Base-by-base conservation (phyloP, 2,329 filamentous ascomycete species). In the Calonectria pteridis region DNA sequence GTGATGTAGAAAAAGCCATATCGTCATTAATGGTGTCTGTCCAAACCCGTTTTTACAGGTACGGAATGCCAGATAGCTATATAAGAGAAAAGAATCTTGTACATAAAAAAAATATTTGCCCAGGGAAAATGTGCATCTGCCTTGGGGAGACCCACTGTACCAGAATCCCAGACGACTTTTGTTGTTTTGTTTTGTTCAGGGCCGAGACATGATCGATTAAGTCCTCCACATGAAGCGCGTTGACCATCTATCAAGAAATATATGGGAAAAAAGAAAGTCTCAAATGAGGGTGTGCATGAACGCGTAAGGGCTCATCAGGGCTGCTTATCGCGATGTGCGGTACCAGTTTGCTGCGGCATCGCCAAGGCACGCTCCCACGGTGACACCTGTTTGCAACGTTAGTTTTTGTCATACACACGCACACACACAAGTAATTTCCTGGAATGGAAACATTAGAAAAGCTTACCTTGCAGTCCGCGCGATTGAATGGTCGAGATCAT, bases 361-460 rank as follows among this genome's bases (percentile, higher is more conserved):
- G 28, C 77, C 77, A 6, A 79, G 77, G 70, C 77, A 79, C 40
- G 75, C 76, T 20, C 80, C 80, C 31, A 81, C 80, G 28, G 80
- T 81, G 28, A 82, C 80, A 53, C 55, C 67, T 69, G 10, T 31
- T 20, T n/a, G 9, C 31, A 4, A 40, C 7, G 53, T 69, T n/a
- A 69, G 67, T 18, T 53, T 53, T 51, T 16, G 46, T 23, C 31
- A 16, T 6, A 37, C 29, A 29, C 16, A 5, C 5, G n/a, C 35
- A 37, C 35, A 37, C 13, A 16, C 35, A 37, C 14, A 37, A 35
- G 18, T 0, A n/a, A 43, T 7, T 7, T n/a, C 7, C 7, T 18
- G 2, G 2, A 43, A 43, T 43, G 18, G 18, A 10, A 43, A n/a
- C 40, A 43, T 43, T 43, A 18, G 9, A 20, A 46, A 14, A 59